Conservation (phyloP, 2,329 filamentous ascomycete genomes). For the Pochonia chlamydosporia region DNA sequence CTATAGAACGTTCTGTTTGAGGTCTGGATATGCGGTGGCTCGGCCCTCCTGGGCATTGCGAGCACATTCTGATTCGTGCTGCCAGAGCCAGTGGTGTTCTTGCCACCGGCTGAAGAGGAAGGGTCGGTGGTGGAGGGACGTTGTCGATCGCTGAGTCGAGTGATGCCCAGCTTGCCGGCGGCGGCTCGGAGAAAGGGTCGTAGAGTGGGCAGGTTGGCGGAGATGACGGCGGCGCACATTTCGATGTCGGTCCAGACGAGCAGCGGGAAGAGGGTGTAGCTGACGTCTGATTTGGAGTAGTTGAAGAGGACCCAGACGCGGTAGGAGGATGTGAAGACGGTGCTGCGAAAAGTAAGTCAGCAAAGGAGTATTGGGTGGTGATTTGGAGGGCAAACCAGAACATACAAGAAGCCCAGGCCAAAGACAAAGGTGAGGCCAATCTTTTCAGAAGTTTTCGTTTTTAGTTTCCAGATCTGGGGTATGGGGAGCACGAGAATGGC, state of each 20-base stretch:
- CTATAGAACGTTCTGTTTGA: slow-evolving; percentile 25
- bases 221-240: slow-evolving; percentile 44
- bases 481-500: slow-evolving; percentile 38
- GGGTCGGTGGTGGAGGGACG: not conserved
- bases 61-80: too few species aligned
- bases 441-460: slow-evolving; percentile 32
- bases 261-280: slow-evolving; percentile 36
- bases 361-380: not conserved
- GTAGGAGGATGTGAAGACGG: slow-evolving; percentile 43
- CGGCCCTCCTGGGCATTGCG: slow-evolving; percentile 1
- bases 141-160: not conserved
- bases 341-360: slow-evolving; percentile 19
- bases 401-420: slow-evolving; percentile 37
- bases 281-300: slow-evolving; percentile 32
- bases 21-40: slow-evolving; percentile 15
- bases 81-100: too few species aligned
- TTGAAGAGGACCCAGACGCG: slow-evolving; percentile 41
- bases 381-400: not conserved
- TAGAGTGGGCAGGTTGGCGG: slow-evolving; percentile 47
- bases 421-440: slow-evolving; percentile 38
- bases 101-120: too few species aligned
- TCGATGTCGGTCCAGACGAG: slow-evolving; percentile 25
- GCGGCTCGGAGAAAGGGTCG: slow-evolving; percentile 36
- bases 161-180: slow-evolving; percentile 31
- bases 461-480: slow-evolving; percentile 36